These are phyloP conservation scores for Schrenkiella parvula DNA, from an alignment of 345 rosid genomes.

Conservation along the genomic window DNA sequence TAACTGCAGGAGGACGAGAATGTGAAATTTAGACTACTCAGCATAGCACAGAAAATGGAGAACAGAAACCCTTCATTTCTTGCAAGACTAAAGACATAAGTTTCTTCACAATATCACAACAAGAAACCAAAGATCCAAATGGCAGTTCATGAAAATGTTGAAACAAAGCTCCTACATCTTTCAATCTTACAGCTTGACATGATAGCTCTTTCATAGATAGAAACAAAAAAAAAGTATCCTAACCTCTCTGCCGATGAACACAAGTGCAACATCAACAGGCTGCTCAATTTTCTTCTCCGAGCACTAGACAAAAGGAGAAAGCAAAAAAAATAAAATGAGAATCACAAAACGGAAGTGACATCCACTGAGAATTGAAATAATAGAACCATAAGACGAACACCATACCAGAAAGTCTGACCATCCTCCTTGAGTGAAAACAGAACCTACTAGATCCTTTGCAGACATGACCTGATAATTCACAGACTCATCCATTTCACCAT, in stretches of 20 bases:
- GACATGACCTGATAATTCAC: slow-evolving; percentile 75
- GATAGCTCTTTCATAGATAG: not conserved
- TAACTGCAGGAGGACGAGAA: slow-evolving; percentile 45
- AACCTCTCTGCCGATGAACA: slow-evolving; percentile 93
- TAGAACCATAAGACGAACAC: not conserved
- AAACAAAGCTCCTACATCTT: not conserved
- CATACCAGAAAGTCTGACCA: slow-evolving; percentile 82
- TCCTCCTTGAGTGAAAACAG: slow-evolving; percentile 64
- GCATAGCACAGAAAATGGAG: slow-evolving; percentile 1
- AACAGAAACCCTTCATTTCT: not conserved
- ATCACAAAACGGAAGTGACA: not conserved
- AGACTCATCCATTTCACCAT: slow-evolving; percentile 35
- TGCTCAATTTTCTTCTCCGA: slow-evolving; percentile 50
- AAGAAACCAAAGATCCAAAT: not conserved
- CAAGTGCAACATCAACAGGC: slow-evolving; percentile 65
- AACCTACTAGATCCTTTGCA: slow-evolving; percentile 62
- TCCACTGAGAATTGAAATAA: not conserved
- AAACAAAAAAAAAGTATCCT: not conserved
- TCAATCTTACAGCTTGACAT: not conserved
- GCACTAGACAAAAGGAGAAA: slow-evolving; percentile 45
- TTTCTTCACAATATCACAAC: not conserved
- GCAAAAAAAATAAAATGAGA: slow-evolving; percentile 1
- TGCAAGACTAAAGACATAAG: not conserved
- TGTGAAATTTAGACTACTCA: not conserved
- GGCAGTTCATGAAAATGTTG: not conserved